phyloP scores from a whole-genome alignment of 805 yeast species.

The Ogataea populi-albae region DNA sequence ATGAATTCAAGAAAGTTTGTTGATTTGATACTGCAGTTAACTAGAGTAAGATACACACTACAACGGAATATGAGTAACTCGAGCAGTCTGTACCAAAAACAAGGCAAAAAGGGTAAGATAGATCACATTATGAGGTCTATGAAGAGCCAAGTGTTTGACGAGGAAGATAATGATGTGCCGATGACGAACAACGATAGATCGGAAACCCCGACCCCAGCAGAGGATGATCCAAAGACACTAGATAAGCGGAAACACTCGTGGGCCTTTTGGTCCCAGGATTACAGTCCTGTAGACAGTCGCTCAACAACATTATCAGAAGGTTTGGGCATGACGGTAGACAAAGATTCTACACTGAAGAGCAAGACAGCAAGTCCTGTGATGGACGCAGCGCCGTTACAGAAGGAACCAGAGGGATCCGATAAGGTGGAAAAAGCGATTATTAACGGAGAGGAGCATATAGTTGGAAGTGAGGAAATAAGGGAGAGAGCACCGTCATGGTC shows the following conservation, averaged over 20 bases:
- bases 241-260: conserved; percentile 21
- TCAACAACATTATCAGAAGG: background rate
- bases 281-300: background rate
- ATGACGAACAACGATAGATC: background rate
- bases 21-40: too few species aligned
- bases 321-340: too few species aligned
- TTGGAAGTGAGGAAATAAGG: conserved; percentile 4
- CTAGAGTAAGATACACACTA: too few species aligned
- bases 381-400: background rate
- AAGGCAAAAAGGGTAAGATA: conserved; percentile 3
- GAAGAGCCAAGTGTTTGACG: conserved; percentile 24
- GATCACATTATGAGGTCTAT: conserved; percentile 14
- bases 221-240: background rate
- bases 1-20: too few species aligned
- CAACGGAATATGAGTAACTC: too few species aligned
- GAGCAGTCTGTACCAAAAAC: conserved; percentile 1
- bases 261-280: conserved; percentile 25
- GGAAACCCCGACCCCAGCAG: background rate
- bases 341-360: too few species aligned
- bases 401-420: conserved; percentile 4
- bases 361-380: background rate
- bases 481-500: conserved; percentile 28
- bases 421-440: conserved; percentile 12
- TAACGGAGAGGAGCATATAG: conserved; percentile 10
- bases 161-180: conserved; percentile 6